phyloP scores from a whole-genome alignment of 1,284 basidiomycete genomes.

The Spongiforma sp. region DNA sequence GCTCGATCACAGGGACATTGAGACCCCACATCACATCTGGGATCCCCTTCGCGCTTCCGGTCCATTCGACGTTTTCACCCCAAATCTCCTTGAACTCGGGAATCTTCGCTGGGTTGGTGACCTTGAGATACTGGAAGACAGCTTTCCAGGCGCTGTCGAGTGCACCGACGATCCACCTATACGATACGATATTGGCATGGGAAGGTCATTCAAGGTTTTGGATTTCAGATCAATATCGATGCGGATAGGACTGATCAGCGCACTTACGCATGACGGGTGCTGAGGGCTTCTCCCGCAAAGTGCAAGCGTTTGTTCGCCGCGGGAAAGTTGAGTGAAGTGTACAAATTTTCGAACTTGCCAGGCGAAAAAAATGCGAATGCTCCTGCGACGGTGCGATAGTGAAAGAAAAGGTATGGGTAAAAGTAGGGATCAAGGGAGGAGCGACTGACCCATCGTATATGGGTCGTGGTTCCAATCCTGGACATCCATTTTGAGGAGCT shows the following conservation, averaged over 20 bases:
- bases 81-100: constrained; percentile 14
- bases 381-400: too few species aligned
- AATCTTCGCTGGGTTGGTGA: constrained; percentile 6
- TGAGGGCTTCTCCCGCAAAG: constrained; percentile 28
- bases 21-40: neutral
- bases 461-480: constrained; percentile 21
- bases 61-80: constrained; percentile 22
- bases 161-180: constrained; percentile 22
- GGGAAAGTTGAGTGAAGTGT: constrained; percentile 17
- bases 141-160: constrained; percentile 25
- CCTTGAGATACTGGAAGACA: constrained; percentile 17
- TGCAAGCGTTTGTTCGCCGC: constrained; percentile 20
- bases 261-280: constrained; percentile 27
- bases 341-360: constrained; percentile 24
- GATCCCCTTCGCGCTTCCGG: neutral
- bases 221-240: neutral
- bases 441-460: constrained; percentile 15
- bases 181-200: neutral
- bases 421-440: too few species aligned
- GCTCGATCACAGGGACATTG: neutral
- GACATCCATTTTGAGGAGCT: constrained; percentile 12
- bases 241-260: neutral
- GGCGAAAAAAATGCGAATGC: constrained; percentile 24
- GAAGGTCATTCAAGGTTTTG: too few species aligned
- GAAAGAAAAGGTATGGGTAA: neutral